Percentiles rank a stretch among this genome's conserved stretches.
These are phyloP conservation scores for Russula sp. DNA, from an alignment of 768 basidiomycete species.

Conservation along the genomic window DNA sequence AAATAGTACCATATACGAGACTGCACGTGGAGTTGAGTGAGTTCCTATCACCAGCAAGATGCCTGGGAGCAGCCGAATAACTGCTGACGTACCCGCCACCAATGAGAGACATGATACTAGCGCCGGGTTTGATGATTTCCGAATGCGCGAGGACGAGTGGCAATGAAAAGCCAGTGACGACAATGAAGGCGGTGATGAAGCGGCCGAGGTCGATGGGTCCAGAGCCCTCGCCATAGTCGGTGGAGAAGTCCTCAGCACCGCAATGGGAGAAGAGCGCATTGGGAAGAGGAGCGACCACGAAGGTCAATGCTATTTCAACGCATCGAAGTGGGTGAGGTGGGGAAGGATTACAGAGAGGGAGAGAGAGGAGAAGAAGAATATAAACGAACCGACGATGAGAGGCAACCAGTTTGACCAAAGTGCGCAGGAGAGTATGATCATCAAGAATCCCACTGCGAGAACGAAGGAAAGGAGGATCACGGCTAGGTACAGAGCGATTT, in stretches of 20 bases:
- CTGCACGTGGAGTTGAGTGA: conserved; percentile 37
- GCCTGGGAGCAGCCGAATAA: not conserved
- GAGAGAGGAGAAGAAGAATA: not conserved
- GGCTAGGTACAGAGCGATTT: conserved; percentile 55
- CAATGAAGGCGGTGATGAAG: conserved; percentile 87
- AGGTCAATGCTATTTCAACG: conserved; percentile 70
- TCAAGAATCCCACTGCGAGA: conserved; percentile 94
- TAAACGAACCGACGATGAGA: conserved; percentile 74
- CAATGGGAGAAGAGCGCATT: conserved; percentile 95
- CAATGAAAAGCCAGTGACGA: conserved; percentile 90
- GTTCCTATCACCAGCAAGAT: conserved; percentile 8
- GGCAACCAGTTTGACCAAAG: conserved; percentile 97
- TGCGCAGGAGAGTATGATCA: conserved; percentile 96
- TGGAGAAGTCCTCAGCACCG: conserved; percentile 82
- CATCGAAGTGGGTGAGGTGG: not conserved
- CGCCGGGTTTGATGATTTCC: conserved; percentile 75
- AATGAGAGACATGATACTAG: conserved; percentile 91
- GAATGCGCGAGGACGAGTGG: conserved; percentile 93
- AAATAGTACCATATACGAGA: conserved; percentile 86
- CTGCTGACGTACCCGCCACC: conserved; percentile 84
- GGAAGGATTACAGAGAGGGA: not conserved
- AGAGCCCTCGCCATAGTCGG: conserved; percentile 66
- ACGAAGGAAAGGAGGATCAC: conserved; percentile 97
- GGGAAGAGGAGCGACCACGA: conserved; percentile 92
- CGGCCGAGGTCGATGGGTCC: conserved; percentile 87